These are phyloP conservation scores for Colletotrichum eleusines DNA, from an alignment of 2,329 filamentous ascomycete species.

Conservation along the genomic window DNA sequence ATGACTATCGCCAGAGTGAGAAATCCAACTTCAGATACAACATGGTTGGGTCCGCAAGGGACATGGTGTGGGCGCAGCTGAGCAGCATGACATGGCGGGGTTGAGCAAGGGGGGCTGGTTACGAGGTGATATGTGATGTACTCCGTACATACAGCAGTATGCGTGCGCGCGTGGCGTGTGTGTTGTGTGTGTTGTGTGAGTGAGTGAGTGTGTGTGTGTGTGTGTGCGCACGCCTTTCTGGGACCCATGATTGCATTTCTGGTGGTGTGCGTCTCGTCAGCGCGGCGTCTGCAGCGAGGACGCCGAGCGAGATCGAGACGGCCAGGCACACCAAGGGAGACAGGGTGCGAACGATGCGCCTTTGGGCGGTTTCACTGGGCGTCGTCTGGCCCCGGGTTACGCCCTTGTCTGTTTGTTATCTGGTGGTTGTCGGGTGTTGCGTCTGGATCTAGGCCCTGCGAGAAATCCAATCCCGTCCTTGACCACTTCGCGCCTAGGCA, in stretches of 20 bases:
- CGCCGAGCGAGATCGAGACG: not conserved
- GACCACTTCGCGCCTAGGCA: not conserved
- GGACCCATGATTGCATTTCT: conserved; percentile 35
- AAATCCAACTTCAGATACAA: not conserved
- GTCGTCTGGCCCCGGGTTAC: conserved; percentile 13
- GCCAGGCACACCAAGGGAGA: not conserved
- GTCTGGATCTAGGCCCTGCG: not conserved
- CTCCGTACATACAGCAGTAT: too few species aligned
- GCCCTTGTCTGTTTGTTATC: conserved; percentile 10
- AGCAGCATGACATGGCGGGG: conserved; percentile 39
- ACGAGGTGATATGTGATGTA: conserved; percentile 1
- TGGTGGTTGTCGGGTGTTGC: conserved; percentile 4
- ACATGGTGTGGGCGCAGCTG: conserved; percentile 25
- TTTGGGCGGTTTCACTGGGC: conserved; percentile 20
- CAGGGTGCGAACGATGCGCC: conserved; percentile 1
- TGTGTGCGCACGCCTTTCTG: not conserved
- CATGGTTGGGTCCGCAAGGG: conserved; percentile 19
- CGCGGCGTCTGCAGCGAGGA: conserved; percentile 17
- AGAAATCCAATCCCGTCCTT: conserved; percentile 8
- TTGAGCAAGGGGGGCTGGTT: conserved; percentile 26
- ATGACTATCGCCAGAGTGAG: not conserved
- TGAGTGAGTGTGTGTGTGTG: not conserved
- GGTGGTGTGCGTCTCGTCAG: conserved; percentile 30
- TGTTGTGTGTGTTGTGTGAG: not conserved
- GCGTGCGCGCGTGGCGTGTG: too few species aligned